phyloP scores from a whole-genome alignment of 306 rosid genomes.

The Fragaria vesca region DNA sequence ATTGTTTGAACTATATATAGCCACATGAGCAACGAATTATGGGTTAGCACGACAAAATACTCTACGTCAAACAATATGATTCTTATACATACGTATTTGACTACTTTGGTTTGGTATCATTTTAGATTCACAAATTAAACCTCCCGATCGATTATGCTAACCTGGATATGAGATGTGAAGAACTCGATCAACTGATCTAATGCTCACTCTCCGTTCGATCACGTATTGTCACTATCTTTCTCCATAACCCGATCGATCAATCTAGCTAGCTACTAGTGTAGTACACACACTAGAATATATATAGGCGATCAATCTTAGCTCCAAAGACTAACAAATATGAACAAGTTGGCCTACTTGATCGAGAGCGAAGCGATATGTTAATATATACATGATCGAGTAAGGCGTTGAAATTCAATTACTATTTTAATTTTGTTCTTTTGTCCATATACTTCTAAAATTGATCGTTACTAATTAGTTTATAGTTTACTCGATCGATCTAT shows the following conservation, averaged over 20 bases:
- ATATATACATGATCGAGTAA: background rate
- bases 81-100: background rate
- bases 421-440: background rate
- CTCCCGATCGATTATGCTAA: background rate
- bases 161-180: background rate
- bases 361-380: background rate
- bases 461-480: background rate
- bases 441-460: background rate
- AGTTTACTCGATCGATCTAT: background rate
- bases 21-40: background rate
- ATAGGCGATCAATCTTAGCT: background rate
- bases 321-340: background rate
- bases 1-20: background rate
- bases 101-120: background rate
- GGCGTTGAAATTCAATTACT: background rate
- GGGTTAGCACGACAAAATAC: background rate
- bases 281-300: background rate
- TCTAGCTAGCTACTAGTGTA: background rate
- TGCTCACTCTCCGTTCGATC: background rate
- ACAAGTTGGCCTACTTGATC: conserved; percentile 10
- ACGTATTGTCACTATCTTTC: background rate
- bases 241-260: background rate
- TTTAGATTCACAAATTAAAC: background rate
- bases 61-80: too few relatives aligned
- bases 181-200: background rate